Base-by-base conservation (phyloP, 345 rosid genomes). In the Noccaea bulbosa region DNA sequence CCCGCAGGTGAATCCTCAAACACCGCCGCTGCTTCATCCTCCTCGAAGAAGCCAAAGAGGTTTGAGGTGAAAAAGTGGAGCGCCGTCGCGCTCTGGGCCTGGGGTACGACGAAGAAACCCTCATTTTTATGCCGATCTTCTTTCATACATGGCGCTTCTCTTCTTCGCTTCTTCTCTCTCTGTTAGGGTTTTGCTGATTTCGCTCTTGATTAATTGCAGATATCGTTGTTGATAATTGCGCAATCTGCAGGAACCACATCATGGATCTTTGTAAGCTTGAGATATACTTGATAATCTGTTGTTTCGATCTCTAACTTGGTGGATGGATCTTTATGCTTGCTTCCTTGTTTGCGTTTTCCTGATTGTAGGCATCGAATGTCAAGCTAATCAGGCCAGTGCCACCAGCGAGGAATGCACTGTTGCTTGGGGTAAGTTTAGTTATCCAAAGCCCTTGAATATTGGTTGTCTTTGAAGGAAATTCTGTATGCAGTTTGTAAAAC, bases 391-490 rank as follows among this genome's bases (percentile, higher is more conserved):
- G 62, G 90, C 96, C 6, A 83, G 89, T 27, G 96, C 93, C 47
- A 84, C 97, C 5, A 87, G 87, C 41, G 96, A 87, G 79, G 96
- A 91, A 77, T 91, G 97, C 79, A 87, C 97, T 56, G 97, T 89
- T 59, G 96, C 96, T 63, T 89, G 96, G 96, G 97, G 97, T 89
- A 84, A 50, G 62, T 15, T 73, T 16, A 2, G 2, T 12, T 22
- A 17, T 11, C 22, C 35, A 11, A 22, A 2, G 10, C 6, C 20
- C 8, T 65, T 65, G 45, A 7, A 9, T 30, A 33, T 4, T 32
- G 63, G 7, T 2, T 65, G 6, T 35, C 30, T 40, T 27, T 39
- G 50, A 41, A 12, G 38, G 16, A 7, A 6, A 56, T 56, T 16
- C 12, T 41, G n/a, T 41, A 5, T 12, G 7, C 17, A 44, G 20